Conservation (phyloP, 2,329 filamentous ascomycete species). For the Lachnellula subtilissima region DNA sequence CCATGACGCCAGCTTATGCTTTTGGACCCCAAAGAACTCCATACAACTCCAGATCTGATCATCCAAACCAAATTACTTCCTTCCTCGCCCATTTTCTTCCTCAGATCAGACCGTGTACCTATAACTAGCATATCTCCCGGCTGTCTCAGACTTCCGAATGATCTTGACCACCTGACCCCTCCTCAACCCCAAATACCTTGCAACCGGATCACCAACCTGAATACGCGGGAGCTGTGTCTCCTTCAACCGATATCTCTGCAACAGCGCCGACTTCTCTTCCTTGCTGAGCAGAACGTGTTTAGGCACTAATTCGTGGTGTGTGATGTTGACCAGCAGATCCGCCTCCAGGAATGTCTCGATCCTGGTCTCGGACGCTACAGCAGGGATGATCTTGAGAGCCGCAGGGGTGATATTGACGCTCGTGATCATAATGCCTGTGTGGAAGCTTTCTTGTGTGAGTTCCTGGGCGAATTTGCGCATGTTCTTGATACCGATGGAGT, state of each 20-base stretch:
- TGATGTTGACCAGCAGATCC: conserved; percentile 96
- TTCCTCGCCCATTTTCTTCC: neutral
- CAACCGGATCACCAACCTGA: conserved; percentile 85
- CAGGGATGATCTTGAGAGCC: conserved; percentile 79
- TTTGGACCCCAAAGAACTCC: conserved; percentile 18
- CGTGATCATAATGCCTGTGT: conserved; percentile 87
- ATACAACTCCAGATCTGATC: conserved; percentile 10
- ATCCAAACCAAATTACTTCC: neutral
- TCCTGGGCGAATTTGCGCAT: conserved; percentile 85
- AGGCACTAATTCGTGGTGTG: conserved; percentile 92
- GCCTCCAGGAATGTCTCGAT: conserved; percentile 96
- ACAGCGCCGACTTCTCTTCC: conserved; percentile 80
- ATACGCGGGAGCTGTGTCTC: conserved; percentile 96
- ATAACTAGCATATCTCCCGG: conserved; percentile 94
- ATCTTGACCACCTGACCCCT: conserved; percentile 97
- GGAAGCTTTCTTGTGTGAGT: conserved; percentile 73
- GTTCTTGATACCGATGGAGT: conserved; percentile 82
- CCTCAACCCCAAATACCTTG: conserved; percentile 84
- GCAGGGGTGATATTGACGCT: conserved; percentile 77
- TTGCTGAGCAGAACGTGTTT: conserved; percentile 85
- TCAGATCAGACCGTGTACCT: conserved; percentile 56
- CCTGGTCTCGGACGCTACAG: conserved; percentile 68
- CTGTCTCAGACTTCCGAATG: conserved; percentile 90
- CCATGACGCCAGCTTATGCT: conserved; percentile 18
- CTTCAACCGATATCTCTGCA: conserved; percentile 90